Base-by-base conservation (phyloP, 2,329 filamentous ascomycete genomes). In the Corynespora cassiicola region DNA sequence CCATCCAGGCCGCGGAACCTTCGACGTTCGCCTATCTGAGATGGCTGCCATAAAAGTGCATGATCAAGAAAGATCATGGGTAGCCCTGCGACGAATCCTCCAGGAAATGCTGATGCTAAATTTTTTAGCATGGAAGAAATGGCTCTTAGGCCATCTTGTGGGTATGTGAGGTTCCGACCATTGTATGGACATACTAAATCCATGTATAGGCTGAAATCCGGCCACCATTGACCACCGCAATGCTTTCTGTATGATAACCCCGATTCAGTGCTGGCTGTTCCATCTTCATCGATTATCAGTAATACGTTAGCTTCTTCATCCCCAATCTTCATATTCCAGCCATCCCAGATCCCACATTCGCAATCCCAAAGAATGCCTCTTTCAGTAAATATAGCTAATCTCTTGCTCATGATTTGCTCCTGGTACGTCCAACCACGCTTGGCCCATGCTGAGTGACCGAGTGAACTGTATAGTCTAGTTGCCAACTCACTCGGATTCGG, bases 161-260 rank as follows among this genome's bases (percentile, higher is more conserved):
- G 25, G 21, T 39, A 42, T 3, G 26, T 39, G 21, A 47, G 21
- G 3, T 39, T 12, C 10, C 43, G 24, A 1, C 29, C 31, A 17
- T 47, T 47, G 33, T 42, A 47, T 6, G 28, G 24, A 15, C 39
- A 35, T 14, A 42, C 21, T 4, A 42, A 19, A 18, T 41, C 42
- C 4, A 37, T 12, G 23, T 45, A 45, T 17, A 41, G 20, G 10
- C 33, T 15, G 14, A 41, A 37, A 16, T 41, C 37, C 3, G 37
- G 32, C 31, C 7, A 40, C 24, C 16, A 40, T 16, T 18, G n/a
- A n/a, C n/a, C n/a, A n/a, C n/a, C n/a, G n/a, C n/a, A n/a, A n/a
- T n/a, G n/a, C n/a, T n/a, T n/a, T n/a, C n/a, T n/a, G n/a, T n/a
- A n/a, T n/a, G n/a, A n/a, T n/a, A n/a, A n/a, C n/a, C n/a, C n/a